phyloP scores from a whole-genome alignment of 2,329 filamentous ascomycete genomes.

The Macrophomina pseudophaseolina region DNA sequence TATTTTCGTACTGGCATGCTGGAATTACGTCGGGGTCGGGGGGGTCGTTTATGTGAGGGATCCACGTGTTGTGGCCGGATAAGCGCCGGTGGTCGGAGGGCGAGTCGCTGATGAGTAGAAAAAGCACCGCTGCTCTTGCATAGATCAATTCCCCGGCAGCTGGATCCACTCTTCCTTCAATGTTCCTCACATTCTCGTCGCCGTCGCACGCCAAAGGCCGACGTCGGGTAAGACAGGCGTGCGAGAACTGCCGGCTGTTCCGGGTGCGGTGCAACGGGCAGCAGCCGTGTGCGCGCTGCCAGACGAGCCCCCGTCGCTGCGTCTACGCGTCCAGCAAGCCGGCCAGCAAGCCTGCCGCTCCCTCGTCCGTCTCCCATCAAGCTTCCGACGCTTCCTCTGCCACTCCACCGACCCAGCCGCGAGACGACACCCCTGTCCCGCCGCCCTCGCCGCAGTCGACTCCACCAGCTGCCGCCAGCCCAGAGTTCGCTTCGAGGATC shows the following conservation, averaged over 20 bases:
- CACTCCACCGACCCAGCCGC: background rate
- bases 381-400: background rate
- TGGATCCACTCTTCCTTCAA: no score
- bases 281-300: background rate
- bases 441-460: background rate
- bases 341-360: background rate
- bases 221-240: background rate
- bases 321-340: background rate
- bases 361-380: background rate
- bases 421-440: background rate
- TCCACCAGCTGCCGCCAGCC: background rate
- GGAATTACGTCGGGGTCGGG: no score
- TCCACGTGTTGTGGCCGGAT: no score
- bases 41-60: no score
- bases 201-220: no score
- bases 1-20: no score
- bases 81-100: no score
- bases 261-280: background rate
- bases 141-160: no score
- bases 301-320: background rate
- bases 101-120: no score
- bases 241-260: background rate
- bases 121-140: no score
- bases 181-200: no score
- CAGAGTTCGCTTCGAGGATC: background rate